Percentiles rank a stretch among this genome's conserved stretches.
Conservation (phyloP, 257 asterid species). For the Forsythia viridissima region DNA sequence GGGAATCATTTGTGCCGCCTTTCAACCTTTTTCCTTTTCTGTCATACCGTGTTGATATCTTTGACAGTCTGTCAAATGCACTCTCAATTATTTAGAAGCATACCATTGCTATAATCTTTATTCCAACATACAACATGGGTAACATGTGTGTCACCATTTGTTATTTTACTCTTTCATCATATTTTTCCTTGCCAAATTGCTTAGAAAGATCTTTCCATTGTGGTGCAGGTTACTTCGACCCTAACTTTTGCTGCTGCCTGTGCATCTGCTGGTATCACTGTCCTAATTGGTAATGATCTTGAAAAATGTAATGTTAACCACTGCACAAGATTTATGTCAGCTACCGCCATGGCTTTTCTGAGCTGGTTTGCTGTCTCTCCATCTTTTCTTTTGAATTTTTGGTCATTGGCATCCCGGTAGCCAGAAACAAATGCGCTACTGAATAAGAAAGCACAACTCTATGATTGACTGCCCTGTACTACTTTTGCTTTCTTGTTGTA, state of each 20-base stretch:
- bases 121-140: background rate
- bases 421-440: background rate
- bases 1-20: background rate
- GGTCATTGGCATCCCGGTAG: slow-evolving; percentile 76
- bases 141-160: no score
- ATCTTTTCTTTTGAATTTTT: slow-evolving; percentile 71
- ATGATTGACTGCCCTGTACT: slow-evolving; percentile 4
- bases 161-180: background rate
- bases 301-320: slow-evolving; percentile 66
- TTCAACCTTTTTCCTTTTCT: background rate
- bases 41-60: background rate
- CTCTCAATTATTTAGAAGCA: background rate
- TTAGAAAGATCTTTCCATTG: slow-evolving; percentile 6
- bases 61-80: background rate
- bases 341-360: slow-evolving; percentile 90
- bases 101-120: background rate
- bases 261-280: slow-evolving; percentile 92
- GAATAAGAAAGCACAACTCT: background rate
- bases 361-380: slow-evolving; percentile 85
- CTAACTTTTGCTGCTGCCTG: slow-evolving; percentile 93
- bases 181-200: background rate
- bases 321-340: slow-evolving; percentile 84
- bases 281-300: slow-evolving; percentile 79
- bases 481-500: slow-evolving; percentile 8
- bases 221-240: slow-evolving; percentile 73